Evolutionary conservation across 768 basidiomycete species (phyloP).

Genomic region (Tylopilus sp.): DNA sequence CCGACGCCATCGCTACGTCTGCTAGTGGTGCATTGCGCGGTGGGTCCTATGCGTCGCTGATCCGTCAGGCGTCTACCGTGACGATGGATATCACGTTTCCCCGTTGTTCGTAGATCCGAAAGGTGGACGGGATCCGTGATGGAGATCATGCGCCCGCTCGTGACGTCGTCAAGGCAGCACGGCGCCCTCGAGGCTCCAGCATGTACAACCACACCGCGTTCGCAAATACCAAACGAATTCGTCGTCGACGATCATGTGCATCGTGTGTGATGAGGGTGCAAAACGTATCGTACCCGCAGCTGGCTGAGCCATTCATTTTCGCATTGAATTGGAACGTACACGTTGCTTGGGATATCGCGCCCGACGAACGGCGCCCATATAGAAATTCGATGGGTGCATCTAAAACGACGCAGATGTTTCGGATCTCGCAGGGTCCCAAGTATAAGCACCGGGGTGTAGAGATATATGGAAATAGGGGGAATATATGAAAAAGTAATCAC

Average conservation of each 20-base stretch:
- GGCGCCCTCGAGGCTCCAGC: neutral
- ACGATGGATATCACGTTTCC: too few species aligned
- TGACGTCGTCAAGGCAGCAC: neutral
- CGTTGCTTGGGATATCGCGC: neutral
- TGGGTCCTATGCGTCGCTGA: too few species aligned
- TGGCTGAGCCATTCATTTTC: neutral
- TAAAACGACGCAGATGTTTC: neutral
- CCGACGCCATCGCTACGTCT: too few species aligned
- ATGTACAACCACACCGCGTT: neutral
- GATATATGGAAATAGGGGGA: too few species aligned
- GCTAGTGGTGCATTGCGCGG: too few species aligned
- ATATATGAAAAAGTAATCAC: neutral
- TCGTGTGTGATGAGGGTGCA: neutral
- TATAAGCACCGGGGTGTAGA: neutral
- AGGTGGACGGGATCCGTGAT: neutral
- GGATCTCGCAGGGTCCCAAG: constrained; percentile 8
- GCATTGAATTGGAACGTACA: neutral
- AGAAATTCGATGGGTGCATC: neutral
- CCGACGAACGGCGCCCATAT: neutral
- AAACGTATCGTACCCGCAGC: neutral
- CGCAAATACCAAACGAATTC: neutral
- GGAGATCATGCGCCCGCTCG: neutral
- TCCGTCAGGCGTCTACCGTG: too few species aligned
- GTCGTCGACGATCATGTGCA: too few species aligned
- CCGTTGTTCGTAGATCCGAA: neutral